Base-by-base conservation (phyloP, 108 stramenopile species). In the Mayamaea pseudoterrestris region DNA sequence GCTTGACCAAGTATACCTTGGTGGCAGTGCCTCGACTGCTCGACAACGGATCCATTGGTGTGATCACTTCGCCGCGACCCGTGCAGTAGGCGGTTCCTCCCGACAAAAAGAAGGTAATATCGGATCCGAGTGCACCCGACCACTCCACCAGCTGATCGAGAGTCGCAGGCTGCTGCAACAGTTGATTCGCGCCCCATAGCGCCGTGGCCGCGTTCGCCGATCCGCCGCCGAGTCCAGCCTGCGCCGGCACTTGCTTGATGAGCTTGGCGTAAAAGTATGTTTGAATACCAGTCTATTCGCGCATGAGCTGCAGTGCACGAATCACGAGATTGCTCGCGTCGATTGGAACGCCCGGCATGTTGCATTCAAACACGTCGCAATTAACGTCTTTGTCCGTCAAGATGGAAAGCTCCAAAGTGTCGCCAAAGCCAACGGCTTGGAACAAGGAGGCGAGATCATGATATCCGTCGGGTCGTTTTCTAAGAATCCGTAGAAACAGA, bases 401-500 rank as follows among this genome's bases (percentile, higher is more conserved):
- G 66, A 34, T 46, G 35, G 69, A 52, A 48, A 96, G 54, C 31
- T 64, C 57, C 14, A 96, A 74, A 1, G 60, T 82, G 54, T 96
- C 95, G 5, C 92, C 93, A 53, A 94, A 90, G 5, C 84, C 85
- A n/a, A 96, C 68, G 18, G 93, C 87, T 60, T 94, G 93, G 57
- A 96, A 96, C 9, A 96, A 80, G 47, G 88, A 90, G 42, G 92
- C 92, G 29, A 96, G 67, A 63, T 96, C 95, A 57, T 96, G 95
- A 56, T 57, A 96, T 24, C 90, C 90, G 61, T 96, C 93, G 7
- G 68, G 60, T 36, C 93, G 71, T 63, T 90, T 93, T 23, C 90
- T 70, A 53, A 96, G 51, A 41, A 96, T 92, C 22, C 95, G 90
- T n/a, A 94, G 83, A 62, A 96, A 96, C 6, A 96, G 72, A 60